Base-by-base conservation (phyloP, 768 basidiomycete genomes). In the Russula virescens region DNA sequence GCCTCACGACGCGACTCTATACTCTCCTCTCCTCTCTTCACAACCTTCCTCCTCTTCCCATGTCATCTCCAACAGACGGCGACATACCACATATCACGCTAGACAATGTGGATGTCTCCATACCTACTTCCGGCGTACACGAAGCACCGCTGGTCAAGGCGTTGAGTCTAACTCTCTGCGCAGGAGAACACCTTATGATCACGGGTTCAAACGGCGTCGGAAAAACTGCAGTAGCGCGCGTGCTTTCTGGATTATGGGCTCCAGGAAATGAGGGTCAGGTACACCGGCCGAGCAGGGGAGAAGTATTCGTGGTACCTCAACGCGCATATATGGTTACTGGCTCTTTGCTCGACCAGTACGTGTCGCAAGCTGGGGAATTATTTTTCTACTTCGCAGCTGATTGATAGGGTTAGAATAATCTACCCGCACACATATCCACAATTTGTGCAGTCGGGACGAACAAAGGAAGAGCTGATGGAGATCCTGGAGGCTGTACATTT, bases 201-300 rank as follows among this genome's bases (percentile, higher is more conserved):
- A 95, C 93, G 0, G 95, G 94, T 1, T 87, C 88, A 58, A 96
- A 94, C 69, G 94, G 94, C 0, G 91, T 94, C 2, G 94, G 94
- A 0, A 96, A 97, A 77, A 93, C 91, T 0, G 84, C 91, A 10
- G 84, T 95, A 31, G 92, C 94, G 2, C 81, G 96, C 6, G 88
- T 98, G 9, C 75, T 97, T 10, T 93, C 94, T 0, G 90, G 92
- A 3, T 76, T 98, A 6, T 98, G 96, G 96, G 86, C 87, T 0
- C 81, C 86, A 2, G 67, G 65, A 38, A 65, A 65, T 14, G 75
- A 76, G 14, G 80, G 73, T 0, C 63, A 60, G 43, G 73, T 75
- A 38, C 52, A 62, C 43, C 63, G 73, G 28, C 74, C 73, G 11
- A 60, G 28, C 16, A 26, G 56, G 11, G 64, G 73, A 69, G 71